phyloP scores from a whole-genome alignment of 805 yeast species.

The Lipomyces chichibuensis region DNA sequence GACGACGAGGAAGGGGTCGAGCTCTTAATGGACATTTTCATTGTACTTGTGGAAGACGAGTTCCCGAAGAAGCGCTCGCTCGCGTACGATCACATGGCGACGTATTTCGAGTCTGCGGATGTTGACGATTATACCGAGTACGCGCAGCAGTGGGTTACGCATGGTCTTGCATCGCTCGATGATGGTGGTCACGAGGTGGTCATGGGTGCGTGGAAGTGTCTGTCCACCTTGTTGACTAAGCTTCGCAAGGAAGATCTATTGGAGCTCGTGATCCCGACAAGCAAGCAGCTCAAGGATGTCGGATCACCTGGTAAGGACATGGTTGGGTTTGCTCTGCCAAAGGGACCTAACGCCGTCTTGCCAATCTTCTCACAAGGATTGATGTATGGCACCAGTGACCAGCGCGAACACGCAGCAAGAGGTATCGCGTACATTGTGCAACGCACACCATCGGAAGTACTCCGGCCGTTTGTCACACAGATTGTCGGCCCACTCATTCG shows the following conservation, averaged over 20 bases:
- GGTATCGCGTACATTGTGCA: conserved; percentile 87
- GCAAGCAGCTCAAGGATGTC: conserved; percentile 67
- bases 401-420: conserved; percentile 81
- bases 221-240: conserved; percentile 65
- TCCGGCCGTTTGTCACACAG: conserved; percentile 86
- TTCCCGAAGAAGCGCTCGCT: conserved; percentile 65
- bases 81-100: conserved; percentile 66
- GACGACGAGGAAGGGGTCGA: conserved; percentile 79
- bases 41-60: conserved; percentile 76
- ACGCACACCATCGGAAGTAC: conserved; percentile 69
- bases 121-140: conserved; percentile 70
- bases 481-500: conserved; percentile 98
- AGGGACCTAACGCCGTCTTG: conserved; percentile 81
- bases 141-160: conserved; percentile 68
- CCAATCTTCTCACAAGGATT: conserved; percentile 94
- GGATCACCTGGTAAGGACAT: conserved; percentile 67
- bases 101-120: conserved; percentile 65
- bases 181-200: conserved; percentile 68
- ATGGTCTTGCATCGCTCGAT: conserved; percentile 71
- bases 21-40: conserved; percentile 78
- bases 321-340: conserved; percentile 70
- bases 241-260: conserved; percentile 79
- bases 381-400: conserved; percentile 86
- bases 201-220: conserved; percentile 63
- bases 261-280: conserved; percentile 76